Evolutionary conservation across 2,329 filamentous ascomycete genomes (phyloP).

Genomic region (Trematosphaeria pertusa): DNA sequence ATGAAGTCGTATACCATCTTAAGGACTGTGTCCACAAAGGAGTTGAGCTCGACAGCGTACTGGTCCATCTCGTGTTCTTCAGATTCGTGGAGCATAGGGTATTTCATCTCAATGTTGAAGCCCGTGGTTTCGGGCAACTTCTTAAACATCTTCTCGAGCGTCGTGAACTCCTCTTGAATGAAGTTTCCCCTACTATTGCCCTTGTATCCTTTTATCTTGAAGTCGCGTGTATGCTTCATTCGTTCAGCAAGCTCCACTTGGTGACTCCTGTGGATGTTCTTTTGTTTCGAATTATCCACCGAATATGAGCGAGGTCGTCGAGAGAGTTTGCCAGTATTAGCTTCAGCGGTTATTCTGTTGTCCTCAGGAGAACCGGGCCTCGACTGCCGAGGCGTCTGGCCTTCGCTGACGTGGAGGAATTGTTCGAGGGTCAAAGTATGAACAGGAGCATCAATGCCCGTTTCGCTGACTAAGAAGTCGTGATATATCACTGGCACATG

Average conservation of each 20-base stretch:
- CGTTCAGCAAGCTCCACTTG: slow-evolving; percentile 73
- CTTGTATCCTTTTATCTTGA: slow-evolving; percentile 94
- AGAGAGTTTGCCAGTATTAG: slow-evolving; percentile 24
- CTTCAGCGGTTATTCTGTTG: slow-evolving; percentile 14
- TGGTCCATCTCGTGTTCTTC: slow-evolving; percentile 97
- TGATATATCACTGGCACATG: slow-evolving; percentile 98
- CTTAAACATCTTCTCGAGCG: slow-evolving; percentile 89
- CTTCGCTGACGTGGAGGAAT: slow-evolving; percentile 85
- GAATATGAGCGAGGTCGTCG: slow-evolving; percentile 64
- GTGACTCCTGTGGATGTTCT: slow-evolving; percentile 49
- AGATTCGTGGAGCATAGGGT: slow-evolving; percentile 95
- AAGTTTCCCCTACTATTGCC: slow-evolving; percentile 92
- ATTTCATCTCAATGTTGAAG: slow-evolving; percentile 99
- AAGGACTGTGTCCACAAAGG: slow-evolving; percentile 93
- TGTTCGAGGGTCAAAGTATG: slow-evolving; percentile 95
- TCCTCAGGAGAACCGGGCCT: slow-evolving; percentile 55
- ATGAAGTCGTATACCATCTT: slow-evolving; percentile 87
- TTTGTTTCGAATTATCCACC: slow-evolving; percentile 57
- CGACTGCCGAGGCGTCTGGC: slow-evolving; percentile 55
- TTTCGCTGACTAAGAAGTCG: slow-evolving; percentile 97
- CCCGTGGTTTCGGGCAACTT: slow-evolving; percentile 82
- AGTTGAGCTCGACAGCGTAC: slow-evolving; percentile 94
- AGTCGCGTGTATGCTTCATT: slow-evolving; percentile 97
- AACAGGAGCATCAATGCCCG: slow-evolving; percentile 94
- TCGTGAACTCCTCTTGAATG: slow-evolving; percentile 95